These are phyloP conservation scores for Tulasnella sp. DNA, from an alignment of 768 basidiomycete genomes.

Conservation along the genomic window DNA sequence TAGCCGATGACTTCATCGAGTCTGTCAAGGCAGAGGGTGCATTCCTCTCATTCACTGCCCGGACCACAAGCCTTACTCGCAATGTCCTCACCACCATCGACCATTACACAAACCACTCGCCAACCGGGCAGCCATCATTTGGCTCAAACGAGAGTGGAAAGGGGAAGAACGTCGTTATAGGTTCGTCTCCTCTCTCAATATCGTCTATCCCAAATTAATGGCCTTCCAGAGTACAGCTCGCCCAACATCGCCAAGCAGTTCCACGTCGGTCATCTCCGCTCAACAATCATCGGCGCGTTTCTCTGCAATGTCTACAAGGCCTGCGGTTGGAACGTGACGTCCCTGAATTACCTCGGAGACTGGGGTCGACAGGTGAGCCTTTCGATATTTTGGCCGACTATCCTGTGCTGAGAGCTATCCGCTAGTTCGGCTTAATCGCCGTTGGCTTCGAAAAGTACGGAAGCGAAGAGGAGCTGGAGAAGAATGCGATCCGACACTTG, in stretches of 20 bases:
- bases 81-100: conserved; percentile 64
- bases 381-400: neutral
- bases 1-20: conserved; percentile 67
- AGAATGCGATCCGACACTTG: conserved; percentile 88
- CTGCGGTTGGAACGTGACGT: conserved; percentile 85
- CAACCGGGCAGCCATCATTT: conserved; percentile 55
- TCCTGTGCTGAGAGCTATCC: neutral
- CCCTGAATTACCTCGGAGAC: conserved; percentile 92
- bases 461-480: conserved; percentile 65
- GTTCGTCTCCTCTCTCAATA: conserved; percentile 8
- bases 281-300: conserved; percentile 99
- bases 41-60: conserved; percentile 74
- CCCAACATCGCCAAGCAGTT: conserved; percentile 98
- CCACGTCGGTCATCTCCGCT: conserved; percentile 93
- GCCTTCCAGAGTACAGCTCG: conserved; percentile 68
- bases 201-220: neutral
- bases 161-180: conserved; percentile 71
- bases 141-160: conserved; percentile 67
- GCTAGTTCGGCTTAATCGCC: conserved; percentile 75
- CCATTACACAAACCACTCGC: conserved; percentile 49
- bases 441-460: conserved; percentile 90
- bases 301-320: conserved; percentile 80
- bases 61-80: conserved; percentile 50
- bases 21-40: conserved; percentile 58
- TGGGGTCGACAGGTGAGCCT: conserved; percentile 88